Evolutionary conservation across 345 rosid species (phyloP), one percentile per base, ranked within the genome.

Genomic region (Salix arbutifolia): DNA sequence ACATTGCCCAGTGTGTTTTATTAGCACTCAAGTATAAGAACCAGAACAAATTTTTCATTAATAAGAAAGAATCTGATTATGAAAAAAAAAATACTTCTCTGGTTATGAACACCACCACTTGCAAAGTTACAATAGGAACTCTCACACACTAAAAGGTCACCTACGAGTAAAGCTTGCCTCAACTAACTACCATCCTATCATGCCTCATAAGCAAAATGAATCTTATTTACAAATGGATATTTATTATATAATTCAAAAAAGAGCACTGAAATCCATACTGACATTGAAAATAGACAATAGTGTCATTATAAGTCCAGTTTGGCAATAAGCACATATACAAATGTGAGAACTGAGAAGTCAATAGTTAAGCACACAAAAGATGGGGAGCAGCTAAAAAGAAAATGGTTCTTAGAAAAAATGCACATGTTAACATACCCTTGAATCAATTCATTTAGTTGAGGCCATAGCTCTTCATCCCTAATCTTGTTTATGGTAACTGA

Each of bases 381-480:
- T n/a, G 26, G 28, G 46, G 42, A 38, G 67, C 42, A 13, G 11
- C 42, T 6, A 44, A 9, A 46, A 64, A 53, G 67, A 73, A 7
- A 46, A n/a, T 58, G 28, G 64, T 58, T 58, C 64, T 66, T 46
- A 38, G 19, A 77, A 61, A 48, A 46, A 74, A 62, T 73, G 9
- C 53, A 56, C 65, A 66, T 62, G 42, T 12, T 74, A 40, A 71
- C 83, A 74, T 89, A 96, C 99, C 97, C 99, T 77, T 87, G 87
- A 75, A 96, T 94, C 80, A 96, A 86, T 79, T 91, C 97, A 77
- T 87, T 86, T 3, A 94, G 83, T 61, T 91, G 98, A 4, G 98
- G 99, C 97, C 98, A 96, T 6, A 96, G 83, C 77, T 96, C 99
- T 83, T 94, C 99, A 25, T 96, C 98, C 79, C 97, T 89, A 65